Evolutionary conservation across 2,329 filamentous ascomycete species (phyloP).

Genomic region (Tolypocladium paradoxum): DNA sequence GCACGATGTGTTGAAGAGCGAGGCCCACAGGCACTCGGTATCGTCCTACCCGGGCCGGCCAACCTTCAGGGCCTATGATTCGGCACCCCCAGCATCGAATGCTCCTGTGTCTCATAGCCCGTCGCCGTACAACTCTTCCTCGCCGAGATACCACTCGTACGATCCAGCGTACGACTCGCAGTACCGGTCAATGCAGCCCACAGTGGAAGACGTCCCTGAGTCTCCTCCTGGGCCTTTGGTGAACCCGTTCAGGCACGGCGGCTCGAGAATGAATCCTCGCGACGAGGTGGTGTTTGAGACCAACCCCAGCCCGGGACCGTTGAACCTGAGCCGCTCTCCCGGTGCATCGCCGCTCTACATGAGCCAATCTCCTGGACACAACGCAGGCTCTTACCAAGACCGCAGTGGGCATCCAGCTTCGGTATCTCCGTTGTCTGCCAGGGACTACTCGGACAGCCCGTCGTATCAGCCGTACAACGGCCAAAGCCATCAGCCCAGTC

Average conservation of each 20-base stretch:
- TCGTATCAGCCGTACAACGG: conserved; percentile 18
- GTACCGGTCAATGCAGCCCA: conserved; percentile 46
- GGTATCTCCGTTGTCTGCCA: conserved; percentile 19
- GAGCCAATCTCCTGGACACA: conserved; percentile 10
- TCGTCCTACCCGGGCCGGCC: conserved; percentile 43
- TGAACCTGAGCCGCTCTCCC: conserved; percentile 28
- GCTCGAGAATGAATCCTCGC: conserved; percentile 12
- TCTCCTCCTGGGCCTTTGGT: conserved; percentile 23
- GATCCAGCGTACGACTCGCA: conserved; percentile 36
- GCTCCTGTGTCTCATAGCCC: conserved; percentile 14
- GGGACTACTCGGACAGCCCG: conserved; percentile 25
- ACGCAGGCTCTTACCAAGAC: conserved; percentile 13
- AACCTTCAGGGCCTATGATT: conserved; percentile 40
- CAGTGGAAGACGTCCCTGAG: conserved; percentile 54
- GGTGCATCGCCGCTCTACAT: conserved; percentile 17
- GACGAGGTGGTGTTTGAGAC: conserved; percentile 30
- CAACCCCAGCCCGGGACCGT: conserved; percentile 30
- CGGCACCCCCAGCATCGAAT: conserved; percentile 28
- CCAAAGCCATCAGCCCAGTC: conserved; percentile 19
- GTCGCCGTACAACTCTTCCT: conserved; percentile 23
- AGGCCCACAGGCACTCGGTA: conserved; percentile 43
- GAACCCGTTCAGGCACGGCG: conserved; percentile 15
- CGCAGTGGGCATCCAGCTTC: conserved; percentile 7
- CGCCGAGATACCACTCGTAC: conserved; percentile 38
- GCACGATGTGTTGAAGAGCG: conserved; percentile 45